Evolutionary conservation across 768 basidiomycete species (phyloP).

Genomic region (Russula sp.): DNA sequence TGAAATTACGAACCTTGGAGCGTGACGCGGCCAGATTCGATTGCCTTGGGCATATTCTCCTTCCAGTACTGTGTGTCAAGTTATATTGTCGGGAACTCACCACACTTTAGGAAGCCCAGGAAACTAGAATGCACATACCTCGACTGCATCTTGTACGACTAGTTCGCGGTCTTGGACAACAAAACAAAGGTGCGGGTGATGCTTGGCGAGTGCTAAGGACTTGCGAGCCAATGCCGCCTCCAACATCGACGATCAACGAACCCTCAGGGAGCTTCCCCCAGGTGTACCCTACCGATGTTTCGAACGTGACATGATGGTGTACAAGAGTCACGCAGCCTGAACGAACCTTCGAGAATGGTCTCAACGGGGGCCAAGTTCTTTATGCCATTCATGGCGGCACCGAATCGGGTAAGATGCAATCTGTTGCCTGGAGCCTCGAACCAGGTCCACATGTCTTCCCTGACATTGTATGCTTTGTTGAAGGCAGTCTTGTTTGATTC

Average conservation of each 20-base stretch:
- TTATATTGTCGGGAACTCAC: not conserved
- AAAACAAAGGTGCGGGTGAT: conserved; percentile 12
- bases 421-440: conserved; percentile 15
- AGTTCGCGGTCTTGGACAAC: conserved; percentile 24
- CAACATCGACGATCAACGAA: conserved; percentile 21
- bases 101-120: no score
- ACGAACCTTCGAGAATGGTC: conserved; percentile 3
- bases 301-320: not conserved
- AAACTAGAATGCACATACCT: not conserved
- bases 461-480: conserved; percentile 15
- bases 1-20: conserved; percentile 29
- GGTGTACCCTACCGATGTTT: conserved; percentile 4
- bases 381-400: conserved; percentile 14
- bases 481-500: conserved; percentile 10
- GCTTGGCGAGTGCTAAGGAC: conserved; percentile 10
- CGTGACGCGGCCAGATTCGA: conserved; percentile 2
- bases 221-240: conserved; percentile 17
- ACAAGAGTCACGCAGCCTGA: not conserved
- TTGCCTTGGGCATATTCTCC: not conserved
- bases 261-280: conserved; percentile 16
- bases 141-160: conserved; percentile 2
- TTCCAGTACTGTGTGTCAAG: conserved; percentile 12
- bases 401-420: conserved; percentile 9
- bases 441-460: conserved; percentile 4
- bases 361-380: conserved; percentile 8